phyloP scores from a whole-genome alignment of 208 protist species.

The Entamoeba invadens region DNA sequence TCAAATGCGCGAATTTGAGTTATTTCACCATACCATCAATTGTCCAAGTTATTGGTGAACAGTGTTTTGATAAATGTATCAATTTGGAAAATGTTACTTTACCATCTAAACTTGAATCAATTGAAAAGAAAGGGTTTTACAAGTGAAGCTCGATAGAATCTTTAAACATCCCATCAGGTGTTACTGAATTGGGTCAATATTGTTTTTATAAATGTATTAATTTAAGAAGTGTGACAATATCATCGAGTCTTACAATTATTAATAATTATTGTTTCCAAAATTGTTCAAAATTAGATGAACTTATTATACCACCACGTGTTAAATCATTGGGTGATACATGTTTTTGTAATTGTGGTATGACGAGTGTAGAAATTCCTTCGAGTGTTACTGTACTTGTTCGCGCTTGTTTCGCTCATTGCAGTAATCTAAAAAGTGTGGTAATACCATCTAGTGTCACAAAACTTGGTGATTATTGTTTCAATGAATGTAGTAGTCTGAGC shows the following conservation, averaged over 20 bases:
- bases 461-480: background rate
- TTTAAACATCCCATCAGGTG: background rate
- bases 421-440: too few relatives aligned
- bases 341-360: background rate
- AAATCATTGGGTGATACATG: background rate
- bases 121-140: background rate
- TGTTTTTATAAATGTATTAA: background rate
- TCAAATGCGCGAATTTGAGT: too few relatives aligned
- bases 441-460: background rate
- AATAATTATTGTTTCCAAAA: background rate
- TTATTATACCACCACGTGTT: background rate
- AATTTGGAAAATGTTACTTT: background rate
- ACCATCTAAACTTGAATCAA: background rate
- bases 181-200: background rate
- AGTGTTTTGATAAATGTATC: background rate
- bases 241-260: background rate
- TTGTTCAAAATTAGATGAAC: background rate
- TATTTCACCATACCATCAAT: background rate
- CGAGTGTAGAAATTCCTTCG: background rate
- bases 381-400: background rate
- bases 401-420: background rate
- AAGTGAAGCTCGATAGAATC: background rate
- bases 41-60: background rate
- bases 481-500: too few relatives aligned
- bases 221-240: background rate